These are phyloP conservation scores for Ambrosiella xylebori DNA, from an alignment of 2,329 filamentous ascomycete species.

Conservation along the genomic window DNA sequence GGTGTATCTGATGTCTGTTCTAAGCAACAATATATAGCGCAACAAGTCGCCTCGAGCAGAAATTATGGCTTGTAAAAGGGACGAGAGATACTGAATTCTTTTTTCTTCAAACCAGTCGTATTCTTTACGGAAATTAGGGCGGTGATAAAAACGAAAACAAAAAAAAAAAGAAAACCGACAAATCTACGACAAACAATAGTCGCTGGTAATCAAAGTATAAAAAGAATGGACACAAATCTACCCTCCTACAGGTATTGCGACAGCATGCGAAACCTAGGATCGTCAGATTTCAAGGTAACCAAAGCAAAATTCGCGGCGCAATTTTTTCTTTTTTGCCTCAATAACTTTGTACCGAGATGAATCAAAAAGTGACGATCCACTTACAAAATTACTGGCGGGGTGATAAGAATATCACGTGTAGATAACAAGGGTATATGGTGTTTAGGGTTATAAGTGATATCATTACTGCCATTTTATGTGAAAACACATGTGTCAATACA, in stretches of 20 bases:
- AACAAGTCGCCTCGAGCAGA: neutral
- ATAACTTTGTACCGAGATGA: slow-evolving; percentile 1
- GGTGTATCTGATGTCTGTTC: neutral
- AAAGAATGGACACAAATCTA: neutral
- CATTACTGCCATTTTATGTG: neutral
- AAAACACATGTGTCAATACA: neutral
- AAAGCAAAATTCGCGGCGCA: neutral
- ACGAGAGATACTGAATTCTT: neutral
- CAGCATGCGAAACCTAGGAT: neutral
- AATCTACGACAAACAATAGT: neutral
- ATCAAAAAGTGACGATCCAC: slow-evolving; percentile 12
- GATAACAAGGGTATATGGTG: slow-evolving; percentile 1
- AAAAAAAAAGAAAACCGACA: neutral
- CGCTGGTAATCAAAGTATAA: neutral
- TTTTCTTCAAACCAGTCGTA: neutral
- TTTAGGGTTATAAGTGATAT: neutral
- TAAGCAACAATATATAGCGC: neutral
- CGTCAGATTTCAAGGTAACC: neutral
- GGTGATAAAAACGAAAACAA: neutral
- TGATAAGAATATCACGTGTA: slow-evolving; percentile 12
- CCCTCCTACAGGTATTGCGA: neutral
- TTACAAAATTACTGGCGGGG: slow-evolving; percentile 9
- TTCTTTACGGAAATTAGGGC: neutral
- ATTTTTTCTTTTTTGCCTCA: slow-evolving; percentile 3
- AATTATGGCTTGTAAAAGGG: neutral